Evolutionary conservation across 768 basidiomycete genomes (phyloP), one percentile per base, ranked within the genome.

Genomic region (Leccinellum albellum): DNA sequence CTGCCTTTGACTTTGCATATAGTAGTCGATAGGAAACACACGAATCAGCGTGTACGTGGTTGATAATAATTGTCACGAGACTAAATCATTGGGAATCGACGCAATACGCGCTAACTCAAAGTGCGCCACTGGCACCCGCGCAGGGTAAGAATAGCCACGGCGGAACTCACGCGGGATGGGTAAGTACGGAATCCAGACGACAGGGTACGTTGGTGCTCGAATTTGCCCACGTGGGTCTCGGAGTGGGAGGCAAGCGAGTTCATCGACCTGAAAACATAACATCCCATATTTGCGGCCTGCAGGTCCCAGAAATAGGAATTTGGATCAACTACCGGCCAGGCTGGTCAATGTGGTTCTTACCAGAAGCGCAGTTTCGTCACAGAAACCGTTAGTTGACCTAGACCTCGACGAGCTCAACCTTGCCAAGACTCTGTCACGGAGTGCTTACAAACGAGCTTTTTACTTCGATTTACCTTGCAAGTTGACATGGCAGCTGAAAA

Each of bases 91-190:
- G n/a, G 45, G 26, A 55, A 37, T 10, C 8, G 24, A 17, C 42
- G 23, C 17, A 47, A 6, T 28, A 47, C 15, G 28, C 17, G 10
- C 31, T 10, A 29, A 37, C 54, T 21, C 48, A 12, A 40, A 26
- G 24, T 49, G 21, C 35, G 29, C 32, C 20, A n/a, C 21, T 17
- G 15, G 37, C 51, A 53, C 50, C 28, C 28, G 45, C 13, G 14
- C 15, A 13, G 33, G 13, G 52, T 28, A 46, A 54, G 46, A 47
- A 55, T 53, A 50, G 31, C n/a, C 3, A 46, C 9, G 42, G 32
- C 21, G 6, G 21, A 50, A 57, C 55, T 9, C 42, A 52, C 54
- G 35, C 37, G 47, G 54, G 56, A 54, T 56, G 50, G 59, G 31
- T 12, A 12, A 12, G 55, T 61, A 23, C 32, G 15, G 28, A 46